phyloP scores from a whole-genome alignment of 306 rosid genomes.

The Vigna unguiculata region DNA sequence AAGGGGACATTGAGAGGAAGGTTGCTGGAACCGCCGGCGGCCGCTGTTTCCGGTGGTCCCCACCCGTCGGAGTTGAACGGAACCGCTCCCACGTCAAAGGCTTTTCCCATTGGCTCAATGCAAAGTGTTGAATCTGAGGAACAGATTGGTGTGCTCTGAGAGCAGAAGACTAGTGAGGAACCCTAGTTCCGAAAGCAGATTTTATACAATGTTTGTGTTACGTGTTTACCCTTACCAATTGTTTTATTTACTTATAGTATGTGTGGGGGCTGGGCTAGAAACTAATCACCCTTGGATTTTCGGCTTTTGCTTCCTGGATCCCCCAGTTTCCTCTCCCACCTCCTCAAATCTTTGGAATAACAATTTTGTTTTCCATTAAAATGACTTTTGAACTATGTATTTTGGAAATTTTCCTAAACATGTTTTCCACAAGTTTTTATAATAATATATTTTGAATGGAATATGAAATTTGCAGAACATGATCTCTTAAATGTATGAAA shows the following conservation, averaged over 20 bases:
- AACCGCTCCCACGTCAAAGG: slow-evolving; percentile 76
- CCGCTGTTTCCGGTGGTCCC: slow-evolving; percentile 76
- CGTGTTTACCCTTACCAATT: not conserved
- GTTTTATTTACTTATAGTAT: not conserved
- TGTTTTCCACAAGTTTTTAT: too few relatives aligned
- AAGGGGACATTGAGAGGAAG: slow-evolving; percentile 84
- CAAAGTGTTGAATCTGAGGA: not conserved
- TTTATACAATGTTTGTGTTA: not conserved
- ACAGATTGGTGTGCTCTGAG: not conserved
- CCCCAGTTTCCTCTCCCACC: too few relatives aligned
- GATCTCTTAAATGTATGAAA: too few relatives aligned
- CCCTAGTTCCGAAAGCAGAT: not conserved
- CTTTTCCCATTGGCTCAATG: slow-evolving; percentile 48
- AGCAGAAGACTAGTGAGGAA: slow-evolving; percentile 11
- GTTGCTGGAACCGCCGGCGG: slow-evolving; percentile 41
- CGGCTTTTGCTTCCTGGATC: too few relatives aligned
- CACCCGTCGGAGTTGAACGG: slow-evolving; percentile 88
- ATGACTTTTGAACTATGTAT: too few relatives aligned
- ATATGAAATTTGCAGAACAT: too few relatives aligned
- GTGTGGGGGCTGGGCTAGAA: not conserved
- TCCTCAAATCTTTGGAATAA: too few relatives aligned
- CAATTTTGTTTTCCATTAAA: too few relatives aligned
- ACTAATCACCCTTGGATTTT: not conserved
- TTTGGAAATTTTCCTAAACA: too few relatives aligned
- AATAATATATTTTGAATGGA: too few relatives aligned